phyloP scores from a whole-genome alignment of 164 flowering plant genomes.

The Kalanchoe fedtschenkoi region DNA sequence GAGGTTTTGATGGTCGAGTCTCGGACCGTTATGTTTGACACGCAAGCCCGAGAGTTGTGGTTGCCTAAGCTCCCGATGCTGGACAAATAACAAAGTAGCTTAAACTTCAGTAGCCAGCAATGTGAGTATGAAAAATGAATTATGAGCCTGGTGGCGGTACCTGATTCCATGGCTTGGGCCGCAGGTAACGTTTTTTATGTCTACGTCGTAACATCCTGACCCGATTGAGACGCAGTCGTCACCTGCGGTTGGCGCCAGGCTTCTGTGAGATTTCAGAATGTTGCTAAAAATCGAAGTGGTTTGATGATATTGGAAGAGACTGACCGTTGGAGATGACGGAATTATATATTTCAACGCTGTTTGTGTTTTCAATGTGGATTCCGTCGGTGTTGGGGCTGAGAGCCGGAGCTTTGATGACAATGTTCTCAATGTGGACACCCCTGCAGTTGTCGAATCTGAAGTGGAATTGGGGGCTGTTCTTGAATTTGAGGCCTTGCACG shows the following conservation, averaged over 20 bases:
- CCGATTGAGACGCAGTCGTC: slow-evolving; percentile 87
- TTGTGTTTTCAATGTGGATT: slow-evolving; percentile 65
- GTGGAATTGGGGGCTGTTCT: slow-evolving; percentile 78
- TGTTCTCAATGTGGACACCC: slow-evolving; percentile 40
- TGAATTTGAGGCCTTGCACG: slow-evolving; percentile 49
- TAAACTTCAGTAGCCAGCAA: background rate
- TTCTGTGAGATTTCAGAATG: slow-evolving; percentile 1
- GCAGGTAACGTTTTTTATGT: slow-evolving; percentile 68
- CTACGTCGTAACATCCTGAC: slow-evolving; percentile 56
- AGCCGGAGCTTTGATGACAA: slow-evolving; percentile 52
- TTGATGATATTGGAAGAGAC: background rate
- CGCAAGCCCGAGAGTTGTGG: slow-evolving; percentile 71
- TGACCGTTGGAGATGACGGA: slow-evolving; percentile 60
- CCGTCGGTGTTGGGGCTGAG: slow-evolving; percentile 89
- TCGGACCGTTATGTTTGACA: slow-evolving; percentile 49
- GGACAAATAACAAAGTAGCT: background rate
- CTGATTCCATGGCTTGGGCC: slow-evolving; percentile 95
- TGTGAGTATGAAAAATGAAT: background rate
- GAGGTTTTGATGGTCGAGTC: slow-evolving; percentile 50
- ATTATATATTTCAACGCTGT: slow-evolving; percentile 48
- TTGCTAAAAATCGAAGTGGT: background rate
- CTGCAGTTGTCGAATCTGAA: slow-evolving; percentile 60
- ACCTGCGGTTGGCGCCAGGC: slow-evolving; percentile 24
- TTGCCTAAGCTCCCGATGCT: slow-evolving; percentile 93
- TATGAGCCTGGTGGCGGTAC: slow-evolving; percentile 17